Percentiles rank a stretch among this genome's conserved stretches.
These are phyloP conservation scores for Cydonia oblonga DNA, from an alignment of 331 rosid species.

Conservation along the genomic window DNA sequence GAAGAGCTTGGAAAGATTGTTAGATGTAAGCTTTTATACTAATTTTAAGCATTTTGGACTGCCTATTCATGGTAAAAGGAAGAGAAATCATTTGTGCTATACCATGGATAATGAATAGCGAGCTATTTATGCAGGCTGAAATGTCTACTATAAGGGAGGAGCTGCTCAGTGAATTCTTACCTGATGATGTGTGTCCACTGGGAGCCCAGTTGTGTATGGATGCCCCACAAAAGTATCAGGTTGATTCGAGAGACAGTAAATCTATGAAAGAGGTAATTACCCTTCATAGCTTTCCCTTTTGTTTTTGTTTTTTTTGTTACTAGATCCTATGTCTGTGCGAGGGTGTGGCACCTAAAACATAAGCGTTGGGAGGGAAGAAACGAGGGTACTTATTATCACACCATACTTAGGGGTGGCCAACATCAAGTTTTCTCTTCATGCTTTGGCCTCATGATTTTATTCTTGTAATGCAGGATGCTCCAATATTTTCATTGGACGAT, in stretches of 20 bases:
- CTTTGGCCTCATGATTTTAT: conserved; percentile 8
- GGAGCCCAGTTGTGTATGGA: conserved; percentile 45
- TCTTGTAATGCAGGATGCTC: conserved; percentile 36
- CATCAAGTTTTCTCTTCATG: background rate
- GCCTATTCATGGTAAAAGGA: background rate
- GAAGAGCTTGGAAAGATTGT: conserved; percentile 44
- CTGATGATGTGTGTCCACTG: conserved; percentile 51
- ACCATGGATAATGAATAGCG: background rate
- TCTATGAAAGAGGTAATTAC: conserved; percentile 21
- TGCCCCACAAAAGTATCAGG: conserved; percentile 25
- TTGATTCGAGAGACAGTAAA: conserved; percentile 9
- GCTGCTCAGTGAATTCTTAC: conserved; percentile 49
- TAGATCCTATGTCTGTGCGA: background rate
- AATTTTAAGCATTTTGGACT: background rate
- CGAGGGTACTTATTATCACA: background rate
- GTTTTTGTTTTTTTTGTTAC: background rate
- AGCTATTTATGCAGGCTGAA: conserved; percentile 43
- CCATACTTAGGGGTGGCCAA: background rate
- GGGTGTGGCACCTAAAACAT: background rate
- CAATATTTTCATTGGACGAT: conserved; percentile 39
- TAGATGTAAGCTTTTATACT: conserved; percentile 40
- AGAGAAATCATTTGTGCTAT: background rate
- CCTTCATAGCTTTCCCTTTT: background rate
- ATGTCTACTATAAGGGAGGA: conserved; percentile 42
- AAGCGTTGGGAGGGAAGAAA: background rate